Evolutionary conservation across 2,329 filamentous ascomycete species (phyloP).

Genomic region (Pseudocercospora fuligena): DNA sequence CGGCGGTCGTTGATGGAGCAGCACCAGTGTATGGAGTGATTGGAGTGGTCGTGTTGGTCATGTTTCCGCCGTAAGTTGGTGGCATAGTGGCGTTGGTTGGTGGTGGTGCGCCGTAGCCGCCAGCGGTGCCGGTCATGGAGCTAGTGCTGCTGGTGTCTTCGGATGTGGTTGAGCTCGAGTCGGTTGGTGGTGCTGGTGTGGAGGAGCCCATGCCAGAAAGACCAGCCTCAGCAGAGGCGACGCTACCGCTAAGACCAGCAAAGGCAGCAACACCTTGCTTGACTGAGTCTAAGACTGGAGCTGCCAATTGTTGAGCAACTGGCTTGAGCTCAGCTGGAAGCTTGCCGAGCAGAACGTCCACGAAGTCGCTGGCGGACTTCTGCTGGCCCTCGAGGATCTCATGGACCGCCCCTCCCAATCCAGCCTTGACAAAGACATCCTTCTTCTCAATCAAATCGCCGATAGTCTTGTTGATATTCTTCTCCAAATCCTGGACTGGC

Average conservation of each 20-base stretch:
- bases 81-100: slow-evolving; percentile 3
- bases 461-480: slow-evolving; percentile 6
- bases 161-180: background rate
- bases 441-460: background rate
- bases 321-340: slow-evolving; percentile 8
- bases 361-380: background rate
- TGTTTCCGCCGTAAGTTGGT: slow-evolving; percentile 1
- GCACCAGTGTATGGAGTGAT: slow-evolving; percentile 10
- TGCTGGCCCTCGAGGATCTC: slow-evolving; percentile 2
- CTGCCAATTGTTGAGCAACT: slow-evolving; percentile 1
- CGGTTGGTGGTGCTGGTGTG: background rate
- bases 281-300: background rate
- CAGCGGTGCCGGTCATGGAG: background rate
- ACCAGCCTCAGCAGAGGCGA: slow-evolving; percentile 6
- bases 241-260: slow-evolving; percentile 1
- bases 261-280: background rate
- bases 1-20: background rate
- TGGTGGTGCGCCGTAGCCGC: slow-evolving; percentile 6
- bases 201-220: background rate
- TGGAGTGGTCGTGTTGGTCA: slow-evolving; percentile 7
- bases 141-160: background rate
- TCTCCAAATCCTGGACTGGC: slow-evolving; percentile 2
- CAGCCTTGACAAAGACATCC: slow-evolving; percentile 5
- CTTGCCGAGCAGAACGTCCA: background rate
- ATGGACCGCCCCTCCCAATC: slow-evolving; percentile 1